Conservation (phyloP, 2,329 filamentous ascomycete species). For the Nigrospora sphaerica region DNA sequence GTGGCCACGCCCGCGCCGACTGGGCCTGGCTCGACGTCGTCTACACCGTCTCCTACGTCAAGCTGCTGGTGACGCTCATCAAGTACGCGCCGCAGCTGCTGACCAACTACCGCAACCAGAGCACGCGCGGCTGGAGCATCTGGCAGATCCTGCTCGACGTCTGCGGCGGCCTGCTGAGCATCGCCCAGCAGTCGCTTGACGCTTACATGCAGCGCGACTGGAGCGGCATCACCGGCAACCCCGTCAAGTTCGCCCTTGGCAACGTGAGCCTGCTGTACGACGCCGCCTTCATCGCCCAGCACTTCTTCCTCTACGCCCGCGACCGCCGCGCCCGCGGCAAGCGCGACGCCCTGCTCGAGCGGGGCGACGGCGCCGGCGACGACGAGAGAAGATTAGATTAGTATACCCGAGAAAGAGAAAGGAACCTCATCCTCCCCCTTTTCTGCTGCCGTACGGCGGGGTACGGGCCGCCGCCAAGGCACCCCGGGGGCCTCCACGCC, state of each 20-base stretch:
- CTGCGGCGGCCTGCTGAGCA: conserved; percentile 70
- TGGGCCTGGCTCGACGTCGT: conserved; percentile 60
- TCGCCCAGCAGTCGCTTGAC: conserved; percentile 77
- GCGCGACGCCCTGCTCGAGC: conserved; percentile 27
- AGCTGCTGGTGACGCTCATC: conserved; percentile 78
- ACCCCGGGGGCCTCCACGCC: too few species aligned
- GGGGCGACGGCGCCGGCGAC: conserved; percentile 11
- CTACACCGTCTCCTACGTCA: conserved; percentile 75
- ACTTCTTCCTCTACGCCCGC: conserved; percentile 67
- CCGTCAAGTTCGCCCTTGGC: conserved; percentile 79
- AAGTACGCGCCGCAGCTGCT: conserved; percentile 89
- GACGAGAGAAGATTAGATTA: conserved; percentile 23
- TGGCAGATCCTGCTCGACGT: conserved; percentile 78
- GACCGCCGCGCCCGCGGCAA: conserved; percentile 7
- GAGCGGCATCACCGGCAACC: conserved; percentile 86
- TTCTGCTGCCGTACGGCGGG: too few species aligned
- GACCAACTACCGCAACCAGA: conserved; percentile 77
- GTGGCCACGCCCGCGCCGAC: conserved; percentile 29
- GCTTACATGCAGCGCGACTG: conserved; percentile 79
- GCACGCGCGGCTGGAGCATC: conserved; percentile 85
- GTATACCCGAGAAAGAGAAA: too few species aligned
- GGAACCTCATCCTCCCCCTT: too few species aligned
- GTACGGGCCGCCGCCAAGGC: too few species aligned
- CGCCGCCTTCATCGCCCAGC: conserved; percentile 77
- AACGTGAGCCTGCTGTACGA: conserved; percentile 87